Conservation (phyloP, 2,329 filamentous ascomycete genomes). For the Cordyceps cateniannulata region DNA sequence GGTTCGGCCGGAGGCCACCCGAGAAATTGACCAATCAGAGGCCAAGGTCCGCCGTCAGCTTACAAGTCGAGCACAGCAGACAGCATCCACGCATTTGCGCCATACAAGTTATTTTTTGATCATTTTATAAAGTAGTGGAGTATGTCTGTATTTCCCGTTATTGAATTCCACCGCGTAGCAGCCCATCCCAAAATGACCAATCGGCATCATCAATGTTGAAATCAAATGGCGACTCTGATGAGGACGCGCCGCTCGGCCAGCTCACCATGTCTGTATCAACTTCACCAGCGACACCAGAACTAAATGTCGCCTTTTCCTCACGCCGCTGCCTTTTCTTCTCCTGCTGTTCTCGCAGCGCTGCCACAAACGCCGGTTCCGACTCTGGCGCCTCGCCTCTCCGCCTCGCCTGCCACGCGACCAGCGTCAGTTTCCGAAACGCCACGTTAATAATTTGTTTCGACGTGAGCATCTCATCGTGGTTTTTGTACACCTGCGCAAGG, state of each 20-base stretch:
- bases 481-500: slow-evolving; percentile 21
- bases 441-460: slow-evolving; percentile 22
- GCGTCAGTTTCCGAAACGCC: slow-evolving; percentile 23
- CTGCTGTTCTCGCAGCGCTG: slow-evolving; percentile 13
- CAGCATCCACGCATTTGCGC: too few species aligned
- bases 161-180: slow-evolving; percentile 2
- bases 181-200: slow-evolving; percentile 24
- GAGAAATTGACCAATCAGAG: neutral
- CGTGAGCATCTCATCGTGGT: slow-evolving; percentile 24
- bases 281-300: neutral
- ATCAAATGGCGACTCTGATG: slow-evolving; percentile 5
- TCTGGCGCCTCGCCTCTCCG: neutral
- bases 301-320: slow-evolving; percentile 1
- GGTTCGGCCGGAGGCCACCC: slow-evolving; percentile 6
- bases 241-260: neutral
- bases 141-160: neutral
- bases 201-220: slow-evolving; percentile 18
- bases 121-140: too few species aligned
- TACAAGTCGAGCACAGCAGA: neutral
- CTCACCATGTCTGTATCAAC: neutral
- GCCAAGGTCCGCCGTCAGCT: neutral
- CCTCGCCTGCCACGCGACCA: slow-evolving; percentile 27
- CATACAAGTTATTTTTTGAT: too few species aligned
- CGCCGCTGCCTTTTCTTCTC: neutral
- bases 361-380: slow-evolving; percentile 20